Percentiles rank a stretch among this genome's conserved stretches.
These are phyloP conservation scores for Serendipita indica DNA, from an alignment of 768 basidiomycete species.

Conservation along the genomic window DNA sequence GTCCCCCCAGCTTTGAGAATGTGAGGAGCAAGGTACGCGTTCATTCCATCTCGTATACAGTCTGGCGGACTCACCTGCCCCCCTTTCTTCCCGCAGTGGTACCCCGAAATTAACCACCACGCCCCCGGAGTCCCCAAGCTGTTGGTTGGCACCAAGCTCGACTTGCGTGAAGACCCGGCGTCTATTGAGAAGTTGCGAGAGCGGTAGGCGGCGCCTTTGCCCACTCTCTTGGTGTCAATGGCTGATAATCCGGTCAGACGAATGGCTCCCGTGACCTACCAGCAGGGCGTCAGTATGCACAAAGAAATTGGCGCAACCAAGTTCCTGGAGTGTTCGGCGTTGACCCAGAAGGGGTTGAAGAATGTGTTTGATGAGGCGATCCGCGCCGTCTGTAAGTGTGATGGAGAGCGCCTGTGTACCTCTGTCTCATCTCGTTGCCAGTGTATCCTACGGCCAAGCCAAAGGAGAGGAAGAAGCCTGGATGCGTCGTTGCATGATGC, in stretches of 20 bases:
- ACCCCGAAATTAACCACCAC: conserved; percentile 94
- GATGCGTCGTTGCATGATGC: conserved; percentile 5
- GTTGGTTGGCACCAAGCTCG: conserved; percentile 92
- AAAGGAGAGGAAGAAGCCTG: conserved; percentile 2
- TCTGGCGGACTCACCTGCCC: too few relatives aligned
- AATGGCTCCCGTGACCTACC: conserved; percentile 89
- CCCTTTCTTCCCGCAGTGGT: conserved; percentile 46
- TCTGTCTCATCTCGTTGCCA: conserved; percentile 4
- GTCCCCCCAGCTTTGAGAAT: conserved; percentile 97
- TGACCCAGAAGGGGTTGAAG: conserved; percentile 97
- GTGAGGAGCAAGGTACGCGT: conserved; percentile 81
- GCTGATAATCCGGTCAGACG: conserved; percentile 36
- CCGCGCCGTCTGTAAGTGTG: conserved; percentile 77
- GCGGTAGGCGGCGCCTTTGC: conserved; percentile 33
- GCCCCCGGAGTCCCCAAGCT: conserved; percentile 88
- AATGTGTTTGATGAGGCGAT: conserved; percentile 99
- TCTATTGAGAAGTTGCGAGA: conserved; percentile 90
- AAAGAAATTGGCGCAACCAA: conserved; percentile 93
- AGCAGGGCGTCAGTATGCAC: conserved; percentile 78
- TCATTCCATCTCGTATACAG: neutral
- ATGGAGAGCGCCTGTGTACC: neutral
- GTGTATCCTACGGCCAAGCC: conserved; percentile 13
- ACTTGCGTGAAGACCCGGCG: conserved; percentile 85
- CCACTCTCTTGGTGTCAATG: neutral
- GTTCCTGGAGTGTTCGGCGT: conserved; percentile 88